These are phyloP conservation scores for Kwoniella mangroviensis DNA, from an alignment of 768 basidiomycete species.

Conservation along the genomic window DNA sequence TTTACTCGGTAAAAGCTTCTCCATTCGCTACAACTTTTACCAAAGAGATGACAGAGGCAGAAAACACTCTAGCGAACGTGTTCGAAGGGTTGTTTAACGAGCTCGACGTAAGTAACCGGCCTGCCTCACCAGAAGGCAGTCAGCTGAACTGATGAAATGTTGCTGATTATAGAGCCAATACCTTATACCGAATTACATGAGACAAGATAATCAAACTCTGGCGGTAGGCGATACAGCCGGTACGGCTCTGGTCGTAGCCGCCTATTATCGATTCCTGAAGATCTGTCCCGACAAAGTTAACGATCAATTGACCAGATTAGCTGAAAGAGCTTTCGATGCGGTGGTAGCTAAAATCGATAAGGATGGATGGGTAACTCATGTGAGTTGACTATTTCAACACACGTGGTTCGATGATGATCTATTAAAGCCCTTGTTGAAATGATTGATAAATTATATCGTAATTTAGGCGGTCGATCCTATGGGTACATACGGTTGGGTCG, in stretches of 20 bases:
- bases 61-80: slow-evolving; percentile 2
- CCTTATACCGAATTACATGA: slow-evolving; percentile 30
- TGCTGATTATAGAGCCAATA: slow-evolving; percentile 2
- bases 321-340: slow-evolving; percentile 35
- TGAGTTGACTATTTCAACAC: slow-evolving; percentile 5
- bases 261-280: slow-evolving; percentile 38
- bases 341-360: slow-evolving; percentile 35
- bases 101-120: slow-evolving; percentile 17
- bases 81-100: slow-evolving; percentile 24
- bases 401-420: background rate
- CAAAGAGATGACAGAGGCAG: background rate
- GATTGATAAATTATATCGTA: background rate
- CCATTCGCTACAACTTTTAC: background rate
- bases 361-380: slow-evolving; percentile 38
- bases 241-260: slow-evolving; percentile 39
- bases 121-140: background rate
- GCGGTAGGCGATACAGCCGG: slow-evolving; percentile 34
- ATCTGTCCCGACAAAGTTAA: slow-evolving; percentile 9
- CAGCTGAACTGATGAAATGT: background rate
- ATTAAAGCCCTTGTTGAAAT: background rate
- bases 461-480: slow-evolving; percentile 38
- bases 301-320: background rate
- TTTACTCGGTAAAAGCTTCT: slow-evolving; percentile 5
- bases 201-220: slow-evolving; percentile 8
- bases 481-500: slow-evolving; percentile 37